A percentile compares a stretch with the other conserved stretches of the same genome.
These are phyloP conservation scores for Exophiala sp. DNA, from an alignment of 2,329 filamentous ascomycete species.

Conservation along the genomic window DNA sequence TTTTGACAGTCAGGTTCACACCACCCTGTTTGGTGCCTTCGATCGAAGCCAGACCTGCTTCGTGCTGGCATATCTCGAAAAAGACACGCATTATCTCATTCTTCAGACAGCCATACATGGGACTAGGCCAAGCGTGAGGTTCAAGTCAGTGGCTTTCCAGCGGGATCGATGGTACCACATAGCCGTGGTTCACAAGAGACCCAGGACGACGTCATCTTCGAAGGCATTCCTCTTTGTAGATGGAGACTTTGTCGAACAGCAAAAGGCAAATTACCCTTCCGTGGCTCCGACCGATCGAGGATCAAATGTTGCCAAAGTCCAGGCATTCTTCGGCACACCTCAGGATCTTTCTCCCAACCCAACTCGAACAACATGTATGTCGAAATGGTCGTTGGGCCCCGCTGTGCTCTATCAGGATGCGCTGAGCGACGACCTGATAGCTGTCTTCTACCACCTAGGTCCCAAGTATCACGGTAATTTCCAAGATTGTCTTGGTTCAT, in stretches of 20 bases:
- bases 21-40: conserved; percentile 92
- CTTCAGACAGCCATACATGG: conserved; percentile 90
- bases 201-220: conserved; percentile 67
- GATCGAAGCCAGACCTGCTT: conserved; percentile 91
- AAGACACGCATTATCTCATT: conserved; percentile 88
- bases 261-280: conserved; percentile 83
- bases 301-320: conserved; percentile 55
- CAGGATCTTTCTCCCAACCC: conserved; percentile 69
- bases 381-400: conserved; percentile 82
- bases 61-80: conserved; percentile 85
- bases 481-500: conserved; percentile 89
- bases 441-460: conserved; percentile 84
- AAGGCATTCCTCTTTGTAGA: conserved; percentile 86
- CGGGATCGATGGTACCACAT: conserved; percentile 87
- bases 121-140: conserved; percentile 79
- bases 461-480: conserved; percentile 92
- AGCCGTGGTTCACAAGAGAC: conserved; percentile 74
- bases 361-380: conserved; percentile 65
- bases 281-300: conserved; percentile 58
- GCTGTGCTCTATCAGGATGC: conserved; percentile 83
- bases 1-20: conserved; percentile 80
- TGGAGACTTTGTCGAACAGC: conserved; percentile 87
- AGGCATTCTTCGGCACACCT: conserved; percentile 90
- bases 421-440: conserved; percentile 82
- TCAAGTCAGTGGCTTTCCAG: conserved; percentile 74